Percentiles rank a stretch among this genome's conserved stretches.
These are phyloP conservation scores for Groenewaldozyma sp. DNA, from an alignment of 1,139 yeast species.

Conservation along the genomic window DNA sequence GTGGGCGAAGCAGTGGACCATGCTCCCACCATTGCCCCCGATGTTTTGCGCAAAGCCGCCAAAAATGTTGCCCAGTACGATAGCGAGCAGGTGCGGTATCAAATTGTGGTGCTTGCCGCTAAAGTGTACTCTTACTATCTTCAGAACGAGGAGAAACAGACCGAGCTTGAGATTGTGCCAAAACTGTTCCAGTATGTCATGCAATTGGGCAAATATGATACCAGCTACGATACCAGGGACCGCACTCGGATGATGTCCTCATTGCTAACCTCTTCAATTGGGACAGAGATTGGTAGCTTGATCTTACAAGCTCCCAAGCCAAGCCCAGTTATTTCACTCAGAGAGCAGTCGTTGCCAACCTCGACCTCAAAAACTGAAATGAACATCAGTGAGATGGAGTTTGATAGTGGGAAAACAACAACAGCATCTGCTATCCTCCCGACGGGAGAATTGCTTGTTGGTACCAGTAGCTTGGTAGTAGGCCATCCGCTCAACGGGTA, in stretches of 20 bases:
- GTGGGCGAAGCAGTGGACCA: conserved; percentile 65
- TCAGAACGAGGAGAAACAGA: conserved; percentile 9
- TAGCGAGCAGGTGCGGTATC: conserved; percentile 54
- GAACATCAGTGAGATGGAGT: background rate
- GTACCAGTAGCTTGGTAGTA: conserved; percentile 27
- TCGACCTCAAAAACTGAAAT: background rate
- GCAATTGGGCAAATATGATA: conserved; percentile 64
- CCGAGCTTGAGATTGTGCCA: conserved; percentile 33
- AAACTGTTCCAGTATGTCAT: conserved; percentile 52
- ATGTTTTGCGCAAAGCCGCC: conserved; percentile 56
- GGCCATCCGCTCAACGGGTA: conserved; percentile 28
- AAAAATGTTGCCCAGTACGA: conserved; percentile 48
- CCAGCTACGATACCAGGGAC: conserved; percentile 72
- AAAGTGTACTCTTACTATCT: conserved; percentile 55
- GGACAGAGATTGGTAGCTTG: conserved; percentile 52
- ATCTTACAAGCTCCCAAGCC: conserved; percentile 81
- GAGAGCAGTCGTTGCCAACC: conserved; percentile 8
- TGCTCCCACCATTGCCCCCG: conserved; percentile 59
- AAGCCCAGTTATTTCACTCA: conserved; percentile 26
- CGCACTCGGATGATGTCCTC: conserved; percentile 66
- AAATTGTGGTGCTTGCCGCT: conserved; percentile 63
- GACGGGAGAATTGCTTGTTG: conserved; percentile 22
- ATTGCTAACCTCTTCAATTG: conserved; percentile 32
- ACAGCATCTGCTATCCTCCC: background rate
- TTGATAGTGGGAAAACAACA: conserved; percentile 6